These are phyloP conservation scores for Bolboschoenus planiculmis DNA, from an alignment of 176 grass and related monocot genomes.

Conservation along the genomic window DNA sequence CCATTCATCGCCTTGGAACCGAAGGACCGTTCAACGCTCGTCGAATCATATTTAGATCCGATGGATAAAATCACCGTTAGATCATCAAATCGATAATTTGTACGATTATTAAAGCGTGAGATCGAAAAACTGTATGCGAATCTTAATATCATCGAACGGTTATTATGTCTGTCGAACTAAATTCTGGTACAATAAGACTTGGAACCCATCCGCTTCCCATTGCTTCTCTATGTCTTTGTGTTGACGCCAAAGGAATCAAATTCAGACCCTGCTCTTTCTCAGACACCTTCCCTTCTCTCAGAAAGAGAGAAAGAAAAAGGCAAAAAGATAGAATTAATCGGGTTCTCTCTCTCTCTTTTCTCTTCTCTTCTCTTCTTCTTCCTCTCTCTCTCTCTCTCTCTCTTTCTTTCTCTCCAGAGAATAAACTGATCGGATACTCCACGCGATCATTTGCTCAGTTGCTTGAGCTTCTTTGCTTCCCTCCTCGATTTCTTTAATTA, in stretches of 20 bases:
- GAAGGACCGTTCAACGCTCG: too few species aligned
- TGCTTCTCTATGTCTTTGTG: neutral
- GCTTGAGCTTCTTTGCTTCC: conserved; percentile 1
- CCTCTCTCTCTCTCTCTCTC: neutral
- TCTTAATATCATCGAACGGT: too few species aligned
- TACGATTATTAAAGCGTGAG: too few species aligned
- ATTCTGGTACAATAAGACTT: too few species aligned
- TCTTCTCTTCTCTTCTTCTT: neutral
- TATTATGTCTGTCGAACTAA: too few species aligned
- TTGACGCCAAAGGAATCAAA: neutral
- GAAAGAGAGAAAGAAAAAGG: neutral
- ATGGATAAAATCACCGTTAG: too few species aligned
- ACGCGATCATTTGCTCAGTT: conserved; percentile 8
- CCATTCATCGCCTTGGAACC: too few species aligned
- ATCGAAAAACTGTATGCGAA: too few species aligned
- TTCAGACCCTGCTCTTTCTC: neutral
- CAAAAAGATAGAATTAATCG: neutral
- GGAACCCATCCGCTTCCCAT: too few species aligned
- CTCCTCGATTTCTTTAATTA: neutral
- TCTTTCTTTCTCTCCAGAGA: neutral
- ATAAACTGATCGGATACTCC: conserved; percentile 17
- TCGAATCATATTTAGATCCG: too few species aligned
- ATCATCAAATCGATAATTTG: too few species aligned
- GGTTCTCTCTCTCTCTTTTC: neutral
- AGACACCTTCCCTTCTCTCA: neutral